Evolutionary conservation across 805 yeast genomes (phyloP).

Genomic region (Hanseniaspora occidentalis): DNA sequence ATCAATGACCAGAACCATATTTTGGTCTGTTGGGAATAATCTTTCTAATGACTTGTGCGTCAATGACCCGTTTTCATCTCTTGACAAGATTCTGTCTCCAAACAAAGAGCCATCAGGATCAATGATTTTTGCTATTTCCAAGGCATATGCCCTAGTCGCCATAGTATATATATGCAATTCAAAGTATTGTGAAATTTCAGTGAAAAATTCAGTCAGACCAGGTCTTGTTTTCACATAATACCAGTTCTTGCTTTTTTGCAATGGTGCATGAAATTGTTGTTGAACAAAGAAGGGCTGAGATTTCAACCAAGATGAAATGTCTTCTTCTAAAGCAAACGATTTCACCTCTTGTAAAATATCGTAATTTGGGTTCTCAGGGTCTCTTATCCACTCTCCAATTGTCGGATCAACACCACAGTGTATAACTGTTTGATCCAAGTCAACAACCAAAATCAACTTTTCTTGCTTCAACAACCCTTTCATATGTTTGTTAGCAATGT

Average conservation of each 20-base stretch:
- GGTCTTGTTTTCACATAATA: constrained; percentile 91
- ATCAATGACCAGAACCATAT: constrained; percentile 92
- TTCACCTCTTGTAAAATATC: constrained; percentile 73
- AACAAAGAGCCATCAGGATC: constrained; percentile 82
- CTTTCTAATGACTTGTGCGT: constrained; percentile 82
- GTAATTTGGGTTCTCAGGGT: constrained; percentile 74
- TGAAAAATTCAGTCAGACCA: constrained; percentile 64
- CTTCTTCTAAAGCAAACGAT: constrained; percentile 69
- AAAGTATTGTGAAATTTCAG: constrained; percentile 47
- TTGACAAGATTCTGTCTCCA: constrained; percentile 80
- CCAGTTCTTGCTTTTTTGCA: constrained; percentile 44
- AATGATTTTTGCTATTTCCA: constrained; percentile 75
- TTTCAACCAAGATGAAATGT: constrained; percentile 21
- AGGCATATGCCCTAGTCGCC: constrained; percentile 94
- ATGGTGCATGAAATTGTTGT: constrained; percentile 37
- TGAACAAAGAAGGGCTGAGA: constrained; percentile 39
- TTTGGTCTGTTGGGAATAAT: constrained; percentile 88
- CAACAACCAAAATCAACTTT: constrained; percentile 84
- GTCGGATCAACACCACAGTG: constrained; percentile 98
- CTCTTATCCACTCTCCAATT: constrained; percentile 90
- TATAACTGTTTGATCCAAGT: constrained; percentile 92
- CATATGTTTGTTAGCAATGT: constrained; percentile 60
- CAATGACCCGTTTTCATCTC: constrained; percentile 90
- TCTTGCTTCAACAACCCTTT: constrained; percentile 44
- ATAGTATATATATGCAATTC: constrained; percentile 94